Evolutionary conservation across 2,329 filamentous ascomycete genomes (phyloP).

Genomic region (Corynespora cassiicola): DNA sequence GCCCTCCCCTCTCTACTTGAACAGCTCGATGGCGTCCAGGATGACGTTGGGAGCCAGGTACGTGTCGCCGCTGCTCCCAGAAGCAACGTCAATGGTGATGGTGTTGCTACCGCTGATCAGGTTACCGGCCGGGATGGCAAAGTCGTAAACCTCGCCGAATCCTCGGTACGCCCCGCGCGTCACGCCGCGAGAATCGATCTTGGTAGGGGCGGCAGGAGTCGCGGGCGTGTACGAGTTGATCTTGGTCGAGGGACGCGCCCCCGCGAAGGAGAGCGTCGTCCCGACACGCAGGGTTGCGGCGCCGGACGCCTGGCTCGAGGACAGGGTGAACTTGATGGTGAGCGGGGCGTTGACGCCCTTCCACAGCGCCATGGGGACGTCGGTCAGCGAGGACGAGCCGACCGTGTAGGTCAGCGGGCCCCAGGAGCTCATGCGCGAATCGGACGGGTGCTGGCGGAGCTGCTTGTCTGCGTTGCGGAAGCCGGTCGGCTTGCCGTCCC

Average conservation of each 20-base stretch:
- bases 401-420: slow-evolving; percentile 67
- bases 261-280: slow-evolving; percentile 68
- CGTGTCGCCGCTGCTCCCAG: slow-evolving; percentile 62
- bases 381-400: slow-evolving; percentile 57
- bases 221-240: slow-evolving; percentile 62
- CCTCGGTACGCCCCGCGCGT: slow-evolving; percentile 71
- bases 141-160: slow-evolving; percentile 68
- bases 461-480: slow-evolving; percentile 73
- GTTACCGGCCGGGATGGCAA: slow-evolving; percentile 64
- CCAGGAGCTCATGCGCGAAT: slow-evolving; percentile 69
- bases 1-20: slow-evolving; percentile 27
- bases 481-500: slow-evolving; percentile 65
- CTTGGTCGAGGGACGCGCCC: slow-evolving; percentile 63
- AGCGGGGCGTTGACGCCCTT: slow-evolving; percentile 65
- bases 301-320: slow-evolving; percentile 54
- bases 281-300: slow-evolving; percentile 68
- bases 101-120: slow-evolving; percentile 68
- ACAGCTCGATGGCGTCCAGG: slow-evolving; percentile 43
- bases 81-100: slow-evolving; percentile 65
- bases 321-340: slow-evolving; percentile 66
- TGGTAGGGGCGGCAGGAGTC: slow-evolving; percentile 62
- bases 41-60: slow-evolving; percentile 65
- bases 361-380: slow-evolving; percentile 72
- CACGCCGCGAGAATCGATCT: slow-evolving; percentile 70
- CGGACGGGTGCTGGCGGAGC: slow-evolving; percentile 72